Conservation (phyloP, 176 grass and related monocot genomes). For the Eleusine indica region DNA sequence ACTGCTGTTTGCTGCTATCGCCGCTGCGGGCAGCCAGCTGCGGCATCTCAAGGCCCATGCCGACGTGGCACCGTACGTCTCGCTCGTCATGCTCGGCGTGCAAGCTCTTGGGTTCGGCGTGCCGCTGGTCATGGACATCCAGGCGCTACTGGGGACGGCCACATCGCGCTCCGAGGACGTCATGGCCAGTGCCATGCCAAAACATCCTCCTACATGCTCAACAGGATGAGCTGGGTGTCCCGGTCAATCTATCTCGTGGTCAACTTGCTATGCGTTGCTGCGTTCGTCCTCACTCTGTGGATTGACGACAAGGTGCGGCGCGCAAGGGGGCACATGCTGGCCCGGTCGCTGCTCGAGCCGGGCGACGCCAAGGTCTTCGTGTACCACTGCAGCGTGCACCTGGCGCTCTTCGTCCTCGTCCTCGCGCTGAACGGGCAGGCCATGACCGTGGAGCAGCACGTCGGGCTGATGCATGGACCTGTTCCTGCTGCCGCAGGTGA, state of each 20-base stretch:
- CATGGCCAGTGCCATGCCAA: too few species aligned
- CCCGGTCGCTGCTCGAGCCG: constrained; percentile 70
- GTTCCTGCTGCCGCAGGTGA: constrained; percentile 81
- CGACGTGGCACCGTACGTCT: constrained; percentile 62
- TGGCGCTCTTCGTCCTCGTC: constrained; percentile 49
- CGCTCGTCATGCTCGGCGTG: constrained; percentile 79
- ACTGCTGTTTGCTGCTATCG: constrained; percentile 63
- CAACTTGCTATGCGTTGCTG: constrained; percentile 65
- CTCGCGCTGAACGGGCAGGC: constrained; percentile 8
- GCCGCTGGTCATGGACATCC: constrained; percentile 62
- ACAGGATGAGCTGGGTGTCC: not conserved
- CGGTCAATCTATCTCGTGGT: constrained; percentile 55
- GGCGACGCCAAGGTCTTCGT: constrained; percentile 66
- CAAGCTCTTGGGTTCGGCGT: constrained; percentile 79
- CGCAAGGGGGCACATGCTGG: constrained; percentile 69
- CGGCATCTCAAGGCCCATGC: constrained; percentile 65
- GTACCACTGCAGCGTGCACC: constrained; percentile 50
- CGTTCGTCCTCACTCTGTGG: constrained; percentile 69
- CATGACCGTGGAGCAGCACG: constrained; percentile 53
- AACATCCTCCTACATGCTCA: too few species aligned
- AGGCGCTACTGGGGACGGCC: too few species aligned
- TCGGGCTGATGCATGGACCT: constrained; percentile 73
- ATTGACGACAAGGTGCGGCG: constrained; percentile 80
- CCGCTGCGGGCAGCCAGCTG: constrained; percentile 61
- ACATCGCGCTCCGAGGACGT: too few species aligned